Conservation (phyloP, 1,139 yeast genomes). For the Protomyces macrosporus region DNA sequence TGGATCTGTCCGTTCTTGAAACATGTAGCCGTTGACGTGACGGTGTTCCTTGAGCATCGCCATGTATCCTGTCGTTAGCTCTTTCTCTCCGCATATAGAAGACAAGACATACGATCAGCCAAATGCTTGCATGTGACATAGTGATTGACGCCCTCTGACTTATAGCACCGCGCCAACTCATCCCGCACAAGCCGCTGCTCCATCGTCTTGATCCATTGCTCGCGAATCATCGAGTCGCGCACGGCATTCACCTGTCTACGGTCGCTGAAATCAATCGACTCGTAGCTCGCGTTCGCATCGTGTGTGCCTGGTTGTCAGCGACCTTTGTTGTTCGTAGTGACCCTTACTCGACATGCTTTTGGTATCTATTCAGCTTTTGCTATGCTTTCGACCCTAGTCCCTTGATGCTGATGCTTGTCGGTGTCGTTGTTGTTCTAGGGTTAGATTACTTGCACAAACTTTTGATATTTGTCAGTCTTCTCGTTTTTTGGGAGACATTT, state of each 20-base stretch:
- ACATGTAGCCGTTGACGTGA: slow-evolving; percentile 18
- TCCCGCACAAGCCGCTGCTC: slow-evolving; percentile 32
- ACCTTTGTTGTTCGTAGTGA: no score
- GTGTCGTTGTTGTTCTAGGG: no score
- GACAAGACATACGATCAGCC: slow-evolving; percentile 24
- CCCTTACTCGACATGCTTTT: no score
- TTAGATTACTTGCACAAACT: no score
- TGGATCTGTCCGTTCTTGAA: background rate
- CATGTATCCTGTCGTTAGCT: slow-evolving; percentile 1
- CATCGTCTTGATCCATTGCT: slow-evolving; percentile 29
- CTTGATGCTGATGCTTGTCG: no score
- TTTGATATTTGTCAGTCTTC: no score
- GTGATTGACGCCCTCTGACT: slow-evolving; percentile 33
- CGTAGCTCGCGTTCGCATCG: background rate
- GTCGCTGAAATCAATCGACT: background rate
- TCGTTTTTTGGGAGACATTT: no score
- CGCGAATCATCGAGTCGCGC: slow-evolving; percentile 20
- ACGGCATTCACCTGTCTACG: slow-evolving; percentile 23
- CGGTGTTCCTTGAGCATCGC: slow-evolving; percentile 25
- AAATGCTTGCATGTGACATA: slow-evolving; percentile 34
- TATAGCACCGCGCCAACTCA: slow-evolving; percentile 33
- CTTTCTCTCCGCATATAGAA: background rate
- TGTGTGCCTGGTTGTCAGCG: background rate
- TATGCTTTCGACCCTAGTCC: no score
- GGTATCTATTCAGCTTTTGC: no score